A percentile compares a stretch with the other conserved stretches of the same genome.
These are phyloP conservation scores for Selaginella tamariscina DNA, from an alignment of 75 land plant genomes.

Conservation along the genomic window DNA sequence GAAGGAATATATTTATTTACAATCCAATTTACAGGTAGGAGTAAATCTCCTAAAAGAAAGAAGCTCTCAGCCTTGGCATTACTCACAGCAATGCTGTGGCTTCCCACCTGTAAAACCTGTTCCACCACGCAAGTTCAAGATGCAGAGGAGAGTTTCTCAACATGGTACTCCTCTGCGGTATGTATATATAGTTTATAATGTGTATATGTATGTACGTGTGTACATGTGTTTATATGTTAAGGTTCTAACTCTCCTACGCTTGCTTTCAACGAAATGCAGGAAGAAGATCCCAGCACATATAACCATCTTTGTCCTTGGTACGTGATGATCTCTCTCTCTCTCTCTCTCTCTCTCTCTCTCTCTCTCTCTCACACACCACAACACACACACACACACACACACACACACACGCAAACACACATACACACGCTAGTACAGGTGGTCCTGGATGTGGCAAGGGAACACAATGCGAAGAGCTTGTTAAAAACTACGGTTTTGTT, in stretches of 20 bases:
- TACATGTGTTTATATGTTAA: too few species aligned
- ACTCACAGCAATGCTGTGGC: background rate
- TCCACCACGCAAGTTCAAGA: background rate
- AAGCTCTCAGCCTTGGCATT: background rate
- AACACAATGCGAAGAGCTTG: constrained; percentile 34
- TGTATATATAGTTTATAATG: background rate
- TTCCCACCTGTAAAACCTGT: background rate
- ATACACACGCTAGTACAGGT: too few species aligned
- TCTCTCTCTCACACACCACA: too few species aligned
- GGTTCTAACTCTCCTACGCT: too few species aligned
- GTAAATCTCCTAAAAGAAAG: background rate
- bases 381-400: too few species aligned
- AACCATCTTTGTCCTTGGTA: background rate
- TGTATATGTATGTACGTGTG: too few species aligned
- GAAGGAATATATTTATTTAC: too few species aligned
- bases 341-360: background rate
- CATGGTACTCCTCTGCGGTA: background rate
- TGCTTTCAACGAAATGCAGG: background rate
- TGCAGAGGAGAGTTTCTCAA: background rate
- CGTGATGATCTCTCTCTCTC: background rate
- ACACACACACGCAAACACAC: too few species aligned
- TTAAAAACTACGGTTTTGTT: constrained; percentile 9
- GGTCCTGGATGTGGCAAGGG: constrained; percentile 41
- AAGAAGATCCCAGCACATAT: background rate
- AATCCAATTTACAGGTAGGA: too few species aligned